phyloP scores from a whole-genome alignment of 495 filamentous ascomycete species.

The Lineolata rhizophorae region DNA sequence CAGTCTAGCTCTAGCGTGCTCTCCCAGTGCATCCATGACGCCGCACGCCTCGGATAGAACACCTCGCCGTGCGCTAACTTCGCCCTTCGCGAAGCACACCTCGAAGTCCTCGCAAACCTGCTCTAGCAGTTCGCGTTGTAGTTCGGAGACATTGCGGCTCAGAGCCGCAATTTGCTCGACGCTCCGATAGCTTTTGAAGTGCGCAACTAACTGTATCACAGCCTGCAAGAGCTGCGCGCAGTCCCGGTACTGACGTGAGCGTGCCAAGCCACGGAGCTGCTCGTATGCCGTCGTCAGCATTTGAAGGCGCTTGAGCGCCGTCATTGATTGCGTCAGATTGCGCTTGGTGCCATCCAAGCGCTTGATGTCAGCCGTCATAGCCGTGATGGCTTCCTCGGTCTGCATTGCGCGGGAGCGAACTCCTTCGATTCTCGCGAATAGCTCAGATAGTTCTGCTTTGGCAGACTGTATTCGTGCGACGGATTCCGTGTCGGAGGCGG shows the following conservation, averaged over 20 bases:
- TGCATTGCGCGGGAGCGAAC: conserved; percentile 75
- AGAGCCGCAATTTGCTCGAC: conserved; percentile 96
- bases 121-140: conserved; percentile 84
- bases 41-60: conserved; percentile 69
- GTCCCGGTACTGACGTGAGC: conserved; percentile 81
- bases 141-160: conserved; percentile 77
- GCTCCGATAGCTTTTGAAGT: conserved; percentile 94
- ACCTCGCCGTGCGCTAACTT: conserved; percentile 45
- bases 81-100: conserved; percentile 76
- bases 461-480: conserved; percentile 77
- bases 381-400: conserved; percentile 89
- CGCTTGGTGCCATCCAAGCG: conserved; percentile 88
- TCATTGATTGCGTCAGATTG: conserved; percentile 95
- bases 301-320: conserved; percentile 85
- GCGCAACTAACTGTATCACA: conserved; percentile 91
- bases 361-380: conserved; percentile 99
- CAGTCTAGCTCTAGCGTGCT: conserved; percentile 60
- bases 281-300: conserved; percentile 98
- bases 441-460: conserved; percentile 65
- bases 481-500: conserved; percentile 67
- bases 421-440: conserved; percentile 90
- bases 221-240: conserved; percentile 89
- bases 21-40: conserved; percentile 89
- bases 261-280: conserved; percentile 67
- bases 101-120: conserved; percentile 98